phyloP scores from a whole-genome alignment of 2,329 filamentous ascomycete genomes.

The Colletotrichum costaricense region DNA sequence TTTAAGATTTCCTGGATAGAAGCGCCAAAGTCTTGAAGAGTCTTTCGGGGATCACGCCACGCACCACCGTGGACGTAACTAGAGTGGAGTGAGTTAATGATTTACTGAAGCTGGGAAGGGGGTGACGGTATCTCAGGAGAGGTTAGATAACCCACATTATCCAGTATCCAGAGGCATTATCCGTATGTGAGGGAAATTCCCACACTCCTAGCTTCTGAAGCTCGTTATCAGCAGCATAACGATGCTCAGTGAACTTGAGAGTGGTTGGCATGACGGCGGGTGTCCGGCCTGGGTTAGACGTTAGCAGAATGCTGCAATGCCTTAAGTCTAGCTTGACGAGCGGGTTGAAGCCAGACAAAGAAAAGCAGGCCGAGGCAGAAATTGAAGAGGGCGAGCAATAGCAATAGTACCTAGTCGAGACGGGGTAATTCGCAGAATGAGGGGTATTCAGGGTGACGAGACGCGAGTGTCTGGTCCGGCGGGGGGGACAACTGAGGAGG shows the following conservation, averaged over 20 bases:
- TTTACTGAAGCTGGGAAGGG: not conserved
- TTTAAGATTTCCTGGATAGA: conserved; percentile 55
- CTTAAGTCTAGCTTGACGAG: not conserved
- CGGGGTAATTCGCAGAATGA: not conserved
- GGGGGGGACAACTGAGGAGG: not conserved
- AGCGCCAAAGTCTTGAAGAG: conserved; percentile 57
- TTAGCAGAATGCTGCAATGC: not conserved
- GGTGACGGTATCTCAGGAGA: not conserved
- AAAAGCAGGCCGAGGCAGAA: not conserved
- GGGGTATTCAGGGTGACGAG: not conserved
- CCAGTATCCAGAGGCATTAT: conserved; percentile 44
- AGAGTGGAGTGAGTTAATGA: not conserved
- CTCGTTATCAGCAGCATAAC: conserved; percentile 50
- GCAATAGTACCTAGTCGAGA: not conserved
- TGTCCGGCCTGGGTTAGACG: not conserved
- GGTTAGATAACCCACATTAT: conserved; percentile 46
- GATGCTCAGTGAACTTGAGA: conserved; percentile 48
- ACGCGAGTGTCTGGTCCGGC: not conserved
- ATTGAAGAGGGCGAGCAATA: not conserved
- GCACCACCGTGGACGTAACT: conserved; percentile 72
- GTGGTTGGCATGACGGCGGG: conserved; percentile 21
- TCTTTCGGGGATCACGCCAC: conserved; percentile 69
- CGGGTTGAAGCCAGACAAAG: not conserved
- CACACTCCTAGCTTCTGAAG: conserved; percentile 61
- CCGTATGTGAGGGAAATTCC: conserved; percentile 43